Conservation (phyloP, 106 monocot genomes). For the Platanthera guangdongensis region DNA sequence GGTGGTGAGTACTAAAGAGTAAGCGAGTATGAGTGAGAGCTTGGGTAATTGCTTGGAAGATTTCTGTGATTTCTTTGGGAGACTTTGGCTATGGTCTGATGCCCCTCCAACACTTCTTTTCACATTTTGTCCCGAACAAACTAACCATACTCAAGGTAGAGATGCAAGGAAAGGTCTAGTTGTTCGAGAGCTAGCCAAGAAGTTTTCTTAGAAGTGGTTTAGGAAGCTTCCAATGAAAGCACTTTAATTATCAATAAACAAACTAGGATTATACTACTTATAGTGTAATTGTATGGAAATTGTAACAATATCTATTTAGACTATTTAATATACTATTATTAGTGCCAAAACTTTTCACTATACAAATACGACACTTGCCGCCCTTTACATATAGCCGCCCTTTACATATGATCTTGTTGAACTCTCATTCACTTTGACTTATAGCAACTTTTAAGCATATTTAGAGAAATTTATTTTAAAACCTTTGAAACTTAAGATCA, state of each 20-base stretch:
- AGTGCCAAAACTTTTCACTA: neutral
- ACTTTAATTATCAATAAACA: neutral
- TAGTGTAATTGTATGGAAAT: neutral
- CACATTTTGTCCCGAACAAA: no score
- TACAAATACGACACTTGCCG: neutral
- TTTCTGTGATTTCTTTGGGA: no score
- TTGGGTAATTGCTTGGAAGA: no score
- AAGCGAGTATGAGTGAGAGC: no score
- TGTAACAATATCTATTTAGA: neutral
- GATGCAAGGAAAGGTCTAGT: neutral
- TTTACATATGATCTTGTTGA: no score
- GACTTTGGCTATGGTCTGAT: no score
- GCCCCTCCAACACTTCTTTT: no score
- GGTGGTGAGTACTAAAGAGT: no score
- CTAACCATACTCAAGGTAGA: no score
- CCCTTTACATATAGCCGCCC: neutral
- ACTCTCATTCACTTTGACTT: no score
- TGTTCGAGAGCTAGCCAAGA: neutral
- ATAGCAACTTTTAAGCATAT: no score
- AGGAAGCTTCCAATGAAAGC: neutral
- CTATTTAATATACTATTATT: neutral
- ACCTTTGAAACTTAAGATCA: neutral
- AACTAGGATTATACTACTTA: neutral
- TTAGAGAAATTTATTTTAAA: neutral
- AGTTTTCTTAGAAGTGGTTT: neutral